phyloP scores from a whole-genome alignment of 2,329 filamentous ascomycete genomes.

The Arthrobotrys iridis region DNA sequence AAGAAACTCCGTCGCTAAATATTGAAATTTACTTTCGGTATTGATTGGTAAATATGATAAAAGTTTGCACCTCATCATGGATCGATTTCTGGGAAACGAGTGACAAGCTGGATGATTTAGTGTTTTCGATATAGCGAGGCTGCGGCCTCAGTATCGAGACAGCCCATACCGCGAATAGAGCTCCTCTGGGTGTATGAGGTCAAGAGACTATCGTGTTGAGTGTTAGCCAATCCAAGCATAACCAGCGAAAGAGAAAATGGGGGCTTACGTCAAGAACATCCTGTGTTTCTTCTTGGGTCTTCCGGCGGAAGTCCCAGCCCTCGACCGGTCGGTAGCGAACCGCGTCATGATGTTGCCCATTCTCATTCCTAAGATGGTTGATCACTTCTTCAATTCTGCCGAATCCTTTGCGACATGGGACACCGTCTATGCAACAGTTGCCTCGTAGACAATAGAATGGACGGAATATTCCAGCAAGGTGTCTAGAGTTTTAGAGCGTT shows the following conservation, averaged over 20 bases:
- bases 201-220: constrained; percentile 4
- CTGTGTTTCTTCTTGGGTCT: constrained; percentile 15
- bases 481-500: constrained; percentile 10
- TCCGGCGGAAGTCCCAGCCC: constrained; percentile 49
- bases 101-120: not conserved
- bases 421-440: constrained; percentile 48
- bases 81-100: not conserved
- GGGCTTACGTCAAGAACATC: constrained; percentile 39
- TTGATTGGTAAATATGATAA: constrained; percentile 11
- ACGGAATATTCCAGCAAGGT: constrained; percentile 44
- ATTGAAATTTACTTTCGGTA: constrained; percentile 15
- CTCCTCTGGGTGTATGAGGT: constrained; percentile 35
- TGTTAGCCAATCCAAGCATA: not conserved
- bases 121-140: not conserved
- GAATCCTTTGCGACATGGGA: constrained; percentile 46
- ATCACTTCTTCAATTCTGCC: constrained; percentile 53
- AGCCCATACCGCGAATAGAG: constrained; percentile 15
- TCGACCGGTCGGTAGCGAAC: constrained; percentile 52
- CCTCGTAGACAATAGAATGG: constrained; percentile 50
- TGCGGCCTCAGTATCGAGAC: not conserved
- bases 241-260: not conserved
- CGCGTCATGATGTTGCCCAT: constrained; percentile 47
- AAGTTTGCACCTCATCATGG: constrained; percentile 3
- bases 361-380: constrained; percentile 47
- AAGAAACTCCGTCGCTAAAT: constrained; percentile 45